Evolutionary conservation across 768 basidiomycete species (phyloP).

Genomic region (Boletus edulis): DNA sequence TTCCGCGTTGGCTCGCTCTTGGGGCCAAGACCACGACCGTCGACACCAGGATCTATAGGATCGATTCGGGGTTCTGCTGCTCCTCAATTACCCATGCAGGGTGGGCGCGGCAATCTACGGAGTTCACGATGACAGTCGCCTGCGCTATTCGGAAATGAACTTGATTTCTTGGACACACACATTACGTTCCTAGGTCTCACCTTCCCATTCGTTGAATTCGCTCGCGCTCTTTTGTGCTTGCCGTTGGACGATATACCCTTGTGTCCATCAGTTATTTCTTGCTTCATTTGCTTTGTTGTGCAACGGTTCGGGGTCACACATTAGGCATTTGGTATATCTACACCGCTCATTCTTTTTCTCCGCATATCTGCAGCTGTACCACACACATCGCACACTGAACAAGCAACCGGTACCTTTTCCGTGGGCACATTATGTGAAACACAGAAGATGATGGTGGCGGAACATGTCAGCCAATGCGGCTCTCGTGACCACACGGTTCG

Average conservation of each 20-base stretch:
- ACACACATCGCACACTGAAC: constrained; percentile 13
- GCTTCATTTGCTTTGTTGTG: background rate
- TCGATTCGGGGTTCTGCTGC: constrained; percentile 17
- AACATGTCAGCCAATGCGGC: too few relatives aligned
- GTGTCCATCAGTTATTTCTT: background rate
- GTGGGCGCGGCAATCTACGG: constrained; percentile 23
- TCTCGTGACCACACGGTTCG: too few relatives aligned
- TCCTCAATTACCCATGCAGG: constrained; percentile 32
- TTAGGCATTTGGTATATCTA: background rate
- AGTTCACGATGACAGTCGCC: constrained; percentile 12
- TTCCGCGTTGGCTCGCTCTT: constrained; percentile 24
- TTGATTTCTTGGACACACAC: constrained; percentile 21
- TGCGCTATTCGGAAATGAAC: background rate
- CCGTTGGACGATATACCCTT: constrained; percentile 14
- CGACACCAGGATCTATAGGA: constrained; percentile 18
- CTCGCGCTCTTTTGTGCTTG: constrained; percentile 2
- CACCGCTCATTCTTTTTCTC: background rate
- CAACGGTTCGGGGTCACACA: constrained; percentile 1
- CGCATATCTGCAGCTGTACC: constrained; percentile 15
- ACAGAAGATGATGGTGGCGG: constrained; percentile 12
- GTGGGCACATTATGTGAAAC: constrained; percentile 1
- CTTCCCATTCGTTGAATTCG: constrained; percentile 9
- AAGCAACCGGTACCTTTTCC: background rate
- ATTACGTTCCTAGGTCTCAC: background rate
- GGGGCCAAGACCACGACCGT: constrained; percentile 30